Conservation (phyloP, 2,329 filamentous ascomycete genomes). For the Ploettnerulaceae sp. region DNA sequence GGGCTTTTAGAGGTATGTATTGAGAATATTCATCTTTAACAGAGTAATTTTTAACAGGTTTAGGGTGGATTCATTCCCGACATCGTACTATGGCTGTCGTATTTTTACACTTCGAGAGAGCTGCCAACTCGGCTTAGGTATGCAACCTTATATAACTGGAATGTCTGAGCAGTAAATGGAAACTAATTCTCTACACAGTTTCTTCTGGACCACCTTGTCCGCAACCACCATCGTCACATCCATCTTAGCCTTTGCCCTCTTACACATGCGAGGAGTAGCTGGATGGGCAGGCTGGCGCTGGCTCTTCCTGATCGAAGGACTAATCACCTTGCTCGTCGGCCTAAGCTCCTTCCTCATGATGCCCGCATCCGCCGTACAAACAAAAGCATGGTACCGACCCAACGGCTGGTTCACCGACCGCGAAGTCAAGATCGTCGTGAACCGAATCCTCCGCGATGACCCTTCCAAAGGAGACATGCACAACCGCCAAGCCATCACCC, state of each 20-base stretch:
- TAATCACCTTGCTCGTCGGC: constrained; percentile 50
- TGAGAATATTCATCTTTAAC: too few species aligned
- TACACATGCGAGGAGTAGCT: constrained; percentile 45
- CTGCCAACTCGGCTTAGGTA: constrained; percentile 14
- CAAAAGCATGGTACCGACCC: constrained; percentile 47
- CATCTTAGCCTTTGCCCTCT: constrained; percentile 54
- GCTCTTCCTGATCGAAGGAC: constrained; percentile 53
- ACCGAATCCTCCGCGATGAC: constrained; percentile 52
- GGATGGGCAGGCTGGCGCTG: constrained; percentile 51
- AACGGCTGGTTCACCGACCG: constrained; percentile 59
- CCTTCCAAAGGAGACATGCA: constrained; percentile 50
- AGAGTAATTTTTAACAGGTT: neutral
- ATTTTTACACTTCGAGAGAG: constrained; percentile 64
- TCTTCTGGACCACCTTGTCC: constrained; percentile 65
- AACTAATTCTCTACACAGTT: constrained; percentile 46
- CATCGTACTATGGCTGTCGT: constrained; percentile 63
- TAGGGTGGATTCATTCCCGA: constrained; percentile 59
- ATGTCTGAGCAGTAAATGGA: neutral
- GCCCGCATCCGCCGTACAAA: constrained; percentile 58
- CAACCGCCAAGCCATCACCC: constrained; percentile 52
- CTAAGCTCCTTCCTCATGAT: constrained; percentile 51
- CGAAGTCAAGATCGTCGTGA: constrained; percentile 64
- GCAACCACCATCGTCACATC: constrained; percentile 32
- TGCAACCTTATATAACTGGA: neutral
- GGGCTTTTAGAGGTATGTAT: constrained; percentile 17